phyloP scores from a whole-genome alignment of 2,329 filamentous ascomycete species.

The Epichloe elymi region DNA sequence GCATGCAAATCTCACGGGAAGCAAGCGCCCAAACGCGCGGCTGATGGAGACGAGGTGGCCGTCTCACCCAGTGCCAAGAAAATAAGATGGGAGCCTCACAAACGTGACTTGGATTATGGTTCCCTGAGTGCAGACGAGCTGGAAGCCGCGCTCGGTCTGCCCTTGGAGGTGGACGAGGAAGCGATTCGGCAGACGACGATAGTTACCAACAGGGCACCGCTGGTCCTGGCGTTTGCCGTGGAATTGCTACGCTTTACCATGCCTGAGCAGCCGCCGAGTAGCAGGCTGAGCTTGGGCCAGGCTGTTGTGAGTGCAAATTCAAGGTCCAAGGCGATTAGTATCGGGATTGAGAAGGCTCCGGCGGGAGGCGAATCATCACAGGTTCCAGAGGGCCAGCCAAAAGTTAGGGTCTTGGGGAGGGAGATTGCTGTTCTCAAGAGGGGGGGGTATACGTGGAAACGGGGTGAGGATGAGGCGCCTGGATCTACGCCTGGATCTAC shows the following conservation, averaged over 20 bases:
- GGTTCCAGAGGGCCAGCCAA: slow-evolving; percentile 64
- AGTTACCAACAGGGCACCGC: slow-evolving; percentile 66
- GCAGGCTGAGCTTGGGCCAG: slow-evolving; percentile 68
- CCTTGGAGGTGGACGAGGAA: slow-evolving; percentile 43
- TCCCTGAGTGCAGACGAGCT: slow-evolving; percentile 41
- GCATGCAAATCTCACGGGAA: slow-evolving; percentile 42
- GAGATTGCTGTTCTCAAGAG: slow-evolving; percentile 65
- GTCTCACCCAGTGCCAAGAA: slow-evolving; percentile 16
- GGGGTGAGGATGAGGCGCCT: neutral
- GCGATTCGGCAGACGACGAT: slow-evolving; percentile 44
- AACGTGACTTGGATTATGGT: slow-evolving; percentile 23
- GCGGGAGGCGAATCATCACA: slow-evolving; percentile 58
- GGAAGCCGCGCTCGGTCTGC: slow-evolving; percentile 49
- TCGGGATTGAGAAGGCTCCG: slow-evolving; percentile 56
- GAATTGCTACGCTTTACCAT: slow-evolving; percentile 65
- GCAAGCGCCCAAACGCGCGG: slow-evolving; percentile 19
- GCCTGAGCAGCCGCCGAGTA: slow-evolving; percentile 76
- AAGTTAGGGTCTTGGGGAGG: slow-evolving; percentile 57
- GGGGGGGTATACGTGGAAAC: slow-evolving; percentile 48
- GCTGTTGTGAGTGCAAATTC: slow-evolving; percentile 75
- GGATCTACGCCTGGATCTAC: neutral
- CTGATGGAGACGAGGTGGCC: slow-evolving; percentile 6
- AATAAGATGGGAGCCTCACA: slow-evolving; percentile 20
- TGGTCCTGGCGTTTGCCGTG: slow-evolving; percentile 70
- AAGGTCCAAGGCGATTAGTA: slow-evolving; percentile 57